Evolutionary conservation across 1,284 basidiomycete species (phyloP), one percentile per base, ranked within the genome.

Genomic region (Meripilus lineatus): DNA sequence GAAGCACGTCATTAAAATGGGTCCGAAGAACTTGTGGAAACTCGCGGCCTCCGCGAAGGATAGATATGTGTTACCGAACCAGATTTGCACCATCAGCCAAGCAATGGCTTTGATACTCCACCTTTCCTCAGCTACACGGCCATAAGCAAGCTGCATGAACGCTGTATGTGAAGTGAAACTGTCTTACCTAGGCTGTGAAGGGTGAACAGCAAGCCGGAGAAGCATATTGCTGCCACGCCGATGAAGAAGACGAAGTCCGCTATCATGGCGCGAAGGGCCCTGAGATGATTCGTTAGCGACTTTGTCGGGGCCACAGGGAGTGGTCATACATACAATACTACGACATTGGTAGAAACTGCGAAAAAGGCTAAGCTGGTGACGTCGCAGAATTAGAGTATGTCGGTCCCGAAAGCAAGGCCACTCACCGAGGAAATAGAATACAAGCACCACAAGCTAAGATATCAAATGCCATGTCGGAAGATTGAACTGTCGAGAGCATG

Each of bases 241-340:
- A 93, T 89, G 69, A 95, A 94, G 59, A 89, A 82, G 3, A 89
- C 63, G 58, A 92, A 93, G 45, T 91, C 84, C 0, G 77, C 68
- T 25, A 83, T 77, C 84, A 87, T 88, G 5, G 77, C 85, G 10
- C 78, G 82, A 46, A 88, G 69, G 23, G 78, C 86, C 48, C 88
- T 91, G 43, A 4, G 17, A 30, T 1, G 22, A 38, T 13, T 10
- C n/a, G 23, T 17, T 2, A 10, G 43, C 58, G 22, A 55, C 42
- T 46, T 20, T 25, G 23, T 22, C 32, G 11, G 4, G 4, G 17
- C 25, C 21, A 32, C 7, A 42, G 32, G 35, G 21, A 26, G 34
- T 30, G 47, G 56, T 61, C 3, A 36, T 3, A 64, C 70, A 48
- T 59, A 92, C 89, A 94, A 65, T 22, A 94, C 76, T 30, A 94